phyloP scores from a whole-genome alignment of 2,329 filamentous ascomycete species.

The Lecanicillium sp. region DNA sequence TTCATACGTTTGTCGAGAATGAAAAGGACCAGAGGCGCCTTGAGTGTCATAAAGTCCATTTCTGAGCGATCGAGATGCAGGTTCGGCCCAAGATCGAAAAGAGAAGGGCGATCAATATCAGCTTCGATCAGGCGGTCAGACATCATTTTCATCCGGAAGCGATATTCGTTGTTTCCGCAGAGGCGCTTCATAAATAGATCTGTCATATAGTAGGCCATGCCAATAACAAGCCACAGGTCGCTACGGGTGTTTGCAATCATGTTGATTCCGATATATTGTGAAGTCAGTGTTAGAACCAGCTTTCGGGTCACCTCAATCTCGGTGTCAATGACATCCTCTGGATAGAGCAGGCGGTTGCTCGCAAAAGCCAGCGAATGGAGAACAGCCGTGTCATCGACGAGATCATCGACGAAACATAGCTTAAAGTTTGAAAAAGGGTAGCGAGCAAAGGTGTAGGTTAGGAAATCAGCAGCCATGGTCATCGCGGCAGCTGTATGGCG shows the following conservation, averaged over 20 bases:
- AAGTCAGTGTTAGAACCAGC: slow-evolving; percentile 75
- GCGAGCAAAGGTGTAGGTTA: slow-evolving; percentile 78
- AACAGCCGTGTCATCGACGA: slow-evolving; percentile 64
- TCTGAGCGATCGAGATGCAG: slow-evolving; percentile 79
- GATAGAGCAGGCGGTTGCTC: slow-evolving; percentile 78
- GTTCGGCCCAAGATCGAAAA: slow-evolving; percentile 70
- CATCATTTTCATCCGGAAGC: slow-evolving; percentile 79
- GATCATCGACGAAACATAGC: slow-evolving; percentile 87
- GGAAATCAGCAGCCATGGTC: slow-evolving; percentile 81
- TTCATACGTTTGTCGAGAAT: slow-evolving; percentile 86
- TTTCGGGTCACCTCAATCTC: slow-evolving; percentile 74
- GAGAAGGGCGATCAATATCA: slow-evolving; percentile 73
- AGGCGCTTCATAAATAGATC: slow-evolving; percentile 85
- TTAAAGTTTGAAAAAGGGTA: slow-evolving; percentile 93
- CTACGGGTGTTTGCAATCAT: slow-evolving; percentile 73
- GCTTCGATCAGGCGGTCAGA: slow-evolving; percentile 74
- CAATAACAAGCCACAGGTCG: slow-evolving; percentile 85
- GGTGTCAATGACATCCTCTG: slow-evolving; percentile 75
- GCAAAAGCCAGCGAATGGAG: slow-evolving; percentile 80
- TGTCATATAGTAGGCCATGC: slow-evolving; percentile 89
- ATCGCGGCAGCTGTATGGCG: slow-evolving; percentile 81
- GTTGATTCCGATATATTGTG: slow-evolving; percentile 91
- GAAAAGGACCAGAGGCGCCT: slow-evolving; percentile 84
- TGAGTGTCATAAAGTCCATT: slow-evolving; percentile 81
- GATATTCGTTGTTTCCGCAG: slow-evolving; percentile 90